phyloP scores from a whole-genome alignment of 2,329 filamentous ascomycete genomes.

The Bimuria novae-zelandiae region DNA sequence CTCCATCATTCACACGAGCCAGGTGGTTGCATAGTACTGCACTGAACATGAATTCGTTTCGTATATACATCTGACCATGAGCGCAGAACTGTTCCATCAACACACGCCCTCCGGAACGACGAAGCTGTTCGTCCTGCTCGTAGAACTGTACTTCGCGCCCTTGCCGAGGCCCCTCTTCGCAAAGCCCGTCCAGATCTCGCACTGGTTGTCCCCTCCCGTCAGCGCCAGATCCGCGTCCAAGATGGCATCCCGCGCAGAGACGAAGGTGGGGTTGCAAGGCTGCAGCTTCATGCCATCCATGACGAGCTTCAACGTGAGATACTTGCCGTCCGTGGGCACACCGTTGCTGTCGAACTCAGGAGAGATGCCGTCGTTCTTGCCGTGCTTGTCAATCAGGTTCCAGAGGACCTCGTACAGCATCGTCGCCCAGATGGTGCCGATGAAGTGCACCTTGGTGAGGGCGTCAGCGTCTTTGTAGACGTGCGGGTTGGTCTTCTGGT shows the following conservation, averaged over 20 bases:
- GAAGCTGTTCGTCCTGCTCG: slow-evolving; percentile 27
- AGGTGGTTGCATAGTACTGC: no score
- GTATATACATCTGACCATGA: background rate
- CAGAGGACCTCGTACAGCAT: slow-evolving; percentile 62
- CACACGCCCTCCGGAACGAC: slow-evolving; percentile 21
- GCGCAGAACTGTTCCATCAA: background rate
- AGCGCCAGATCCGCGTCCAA: slow-evolving; percentile 59
- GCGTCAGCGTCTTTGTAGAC: slow-evolving; percentile 54
- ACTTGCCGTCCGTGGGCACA: slow-evolving; percentile 59
- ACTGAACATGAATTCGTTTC: background rate
- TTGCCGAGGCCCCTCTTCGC: slow-evolving; percentile 61
- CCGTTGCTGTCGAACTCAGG: slow-evolving; percentile 52
- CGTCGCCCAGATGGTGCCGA: slow-evolving; percentile 59
- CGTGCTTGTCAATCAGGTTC: slow-evolving; percentile 62
- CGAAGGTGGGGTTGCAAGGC: slow-evolving; percentile 61
- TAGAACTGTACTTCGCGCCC: slow-evolving; percentile 28
- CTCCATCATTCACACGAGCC: no score
- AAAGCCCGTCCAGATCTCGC: slow-evolving; percentile 60
- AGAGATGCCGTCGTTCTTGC: slow-evolving; percentile 51
- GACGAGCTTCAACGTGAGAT: slow-evolving; percentile 58
- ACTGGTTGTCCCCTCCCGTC: slow-evolving; percentile 57
- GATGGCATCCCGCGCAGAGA: slow-evolving; percentile 60
- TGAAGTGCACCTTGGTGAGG: slow-evolving; percentile 50
- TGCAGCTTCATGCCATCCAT: slow-evolving; percentile 59
- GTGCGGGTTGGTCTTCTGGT: slow-evolving; percentile 55